phyloP scores from a whole-genome alignment of 169 alveolate genomes.

The Eimeria necatrix region DNA sequence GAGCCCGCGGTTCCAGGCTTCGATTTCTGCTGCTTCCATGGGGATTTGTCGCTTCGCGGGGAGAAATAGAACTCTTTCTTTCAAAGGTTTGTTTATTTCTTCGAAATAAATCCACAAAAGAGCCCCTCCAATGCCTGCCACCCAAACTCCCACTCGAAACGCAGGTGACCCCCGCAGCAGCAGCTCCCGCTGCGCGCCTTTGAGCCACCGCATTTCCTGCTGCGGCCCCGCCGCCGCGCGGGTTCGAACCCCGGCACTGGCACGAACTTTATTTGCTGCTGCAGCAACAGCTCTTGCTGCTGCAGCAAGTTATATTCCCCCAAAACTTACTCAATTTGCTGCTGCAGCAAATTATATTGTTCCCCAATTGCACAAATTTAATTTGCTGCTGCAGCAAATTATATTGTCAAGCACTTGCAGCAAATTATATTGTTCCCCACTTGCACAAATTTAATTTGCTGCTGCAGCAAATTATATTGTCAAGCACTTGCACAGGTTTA shows the following conservation, averaged over 20 bases:
- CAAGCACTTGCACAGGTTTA: too few species aligned
- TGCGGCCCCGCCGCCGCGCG: slow-evolving; percentile 6
- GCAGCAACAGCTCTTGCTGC: too few species aligned
- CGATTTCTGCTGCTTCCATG: slow-evolving; percentile 20
- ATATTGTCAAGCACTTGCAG: too few species aligned
- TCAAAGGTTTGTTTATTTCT: slow-evolving; percentile 42
- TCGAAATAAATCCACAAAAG: slow-evolving; percentile 56
- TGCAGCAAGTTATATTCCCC: too few species aligned
- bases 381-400: too few species aligned
- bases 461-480: too few species aligned
- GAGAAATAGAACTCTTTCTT: slow-evolving; percentile 42
- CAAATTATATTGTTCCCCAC: too few species aligned
- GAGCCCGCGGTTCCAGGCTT: slow-evolving; percentile 34
- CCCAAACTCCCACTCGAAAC: slow-evolving; percentile 68
- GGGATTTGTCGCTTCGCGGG: slow-evolving; percentile 56
- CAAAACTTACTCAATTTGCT: not conserved
- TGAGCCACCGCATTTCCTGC: slow-evolving; percentile 46
- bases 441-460: too few species aligned
- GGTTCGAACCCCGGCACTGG: slow-evolving; percentile 4
- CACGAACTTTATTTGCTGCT: too few species aligned
- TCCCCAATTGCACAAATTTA: too few species aligned
- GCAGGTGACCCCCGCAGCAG: slow-evolving; percentile 72
- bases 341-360: not conserved
- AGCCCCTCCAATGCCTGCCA: slow-evolving; percentile 33
- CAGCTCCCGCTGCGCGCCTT: not conserved